These are phyloP conservation scores for Fragaria ananassa DNA, from an alignment of 306 rosid genomes.

Conservation along the genomic window DNA sequence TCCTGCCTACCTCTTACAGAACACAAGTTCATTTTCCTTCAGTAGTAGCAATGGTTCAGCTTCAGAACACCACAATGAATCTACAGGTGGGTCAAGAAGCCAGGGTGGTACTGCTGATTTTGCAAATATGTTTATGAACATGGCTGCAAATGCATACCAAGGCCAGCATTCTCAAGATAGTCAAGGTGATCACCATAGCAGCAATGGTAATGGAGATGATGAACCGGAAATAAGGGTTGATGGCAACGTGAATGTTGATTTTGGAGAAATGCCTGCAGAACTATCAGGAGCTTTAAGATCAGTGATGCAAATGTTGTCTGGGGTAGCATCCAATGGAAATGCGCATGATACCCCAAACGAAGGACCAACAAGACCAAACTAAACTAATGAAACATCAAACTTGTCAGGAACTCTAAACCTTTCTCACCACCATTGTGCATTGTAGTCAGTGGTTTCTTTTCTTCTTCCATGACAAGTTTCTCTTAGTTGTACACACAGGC, in stretches of 20 bases:
- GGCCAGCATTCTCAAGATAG: slow-evolving; percentile 46
- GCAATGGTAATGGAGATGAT: slow-evolving; percentile 24
- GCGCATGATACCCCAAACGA: slow-evolving; percentile 42
- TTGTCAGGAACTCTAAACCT: slow-evolving; percentile 7
- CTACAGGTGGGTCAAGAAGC: slow-evolving; percentile 49
- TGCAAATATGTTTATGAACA: slow-evolving; percentile 65
- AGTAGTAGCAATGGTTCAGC: slow-evolving; percentile 24
- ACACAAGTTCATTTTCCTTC: slow-evolving; percentile 37
- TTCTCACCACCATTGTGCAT: neutral
- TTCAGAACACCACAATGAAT: slow-evolving; percentile 44
- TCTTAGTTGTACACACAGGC: neutral
- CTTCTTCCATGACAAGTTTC: neutral
- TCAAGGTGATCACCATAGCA: slow-evolving; percentile 30
- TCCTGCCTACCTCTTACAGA: slow-evolving; percentile 25
- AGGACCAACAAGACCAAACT: slow-evolving; percentile 57
- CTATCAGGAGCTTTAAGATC: slow-evolving; percentile 58
- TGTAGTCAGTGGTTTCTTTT: neutral
- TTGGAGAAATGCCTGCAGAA: slow-evolving; percentile 65
- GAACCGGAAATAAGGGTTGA: slow-evolving; percentile 50
- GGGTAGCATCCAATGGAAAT: slow-evolving; percentile 41
- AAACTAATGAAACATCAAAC: slow-evolving; percentile 12
- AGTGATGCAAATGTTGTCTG: slow-evolving; percentile 68
- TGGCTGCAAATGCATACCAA: slow-evolving; percentile 43
- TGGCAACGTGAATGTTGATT: slow-evolving; percentile 47
- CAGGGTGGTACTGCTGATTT: slow-evolving; percentile 40